A percentile compares a stretch with the other conserved stretches of the same genome.
Evolutionary conservation across 306 rosid genomes (phyloP).

Genomic region (Quercus dentata): DNA sequence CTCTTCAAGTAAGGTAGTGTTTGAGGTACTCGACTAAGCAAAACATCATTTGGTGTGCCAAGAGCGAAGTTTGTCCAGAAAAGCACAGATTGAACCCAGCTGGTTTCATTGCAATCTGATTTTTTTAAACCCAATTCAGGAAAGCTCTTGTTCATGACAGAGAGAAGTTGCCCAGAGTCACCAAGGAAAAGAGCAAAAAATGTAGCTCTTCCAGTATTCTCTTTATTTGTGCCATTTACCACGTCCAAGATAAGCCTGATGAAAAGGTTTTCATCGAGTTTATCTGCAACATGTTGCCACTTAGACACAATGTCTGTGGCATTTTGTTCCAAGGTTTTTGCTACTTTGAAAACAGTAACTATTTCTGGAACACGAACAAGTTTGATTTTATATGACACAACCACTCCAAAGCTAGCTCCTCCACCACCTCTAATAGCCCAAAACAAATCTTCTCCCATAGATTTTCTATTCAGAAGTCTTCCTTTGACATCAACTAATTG

Average conservation of each 20-base stretch:
- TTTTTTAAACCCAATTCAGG: conserved; percentile 50
- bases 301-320: conserved; percentile 33
- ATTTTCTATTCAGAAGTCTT: conserved; percentile 23
- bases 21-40: conserved; percentile 40
- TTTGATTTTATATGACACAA: conserved; percentile 30
- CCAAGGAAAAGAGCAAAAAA: conserved; percentile 47
- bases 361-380: conserved; percentile 43
- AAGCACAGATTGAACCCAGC: conserved; percentile 48
- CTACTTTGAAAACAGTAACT: conserved; percentile 47
- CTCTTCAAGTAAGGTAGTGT: conserved; percentile 37
- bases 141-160: conserved; percentile 32
- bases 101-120: conserved; percentile 44
- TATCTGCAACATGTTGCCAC: conserved; percentile 51
- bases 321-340: conserved; percentile 37
- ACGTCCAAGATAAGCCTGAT: conserved; percentile 48
- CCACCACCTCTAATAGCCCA: conserved; percentile 40
- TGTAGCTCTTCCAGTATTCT: conserved; percentile 39
- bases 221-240: not conserved
- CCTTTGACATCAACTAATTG: conserved; percentile 30
- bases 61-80: conserved; percentile 40
- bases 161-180: conserved; percentile 39
- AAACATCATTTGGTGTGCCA: conserved; percentile 25
- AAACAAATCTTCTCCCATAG: conserved; percentile 42
- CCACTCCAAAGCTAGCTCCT: conserved; percentile 34
- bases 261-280: conserved; percentile 39